These are phyloP conservation scores for Echeveria elegans DNA, from an alignment of 164 flowering plant genomes.

Conservation along the genomic window DNA sequence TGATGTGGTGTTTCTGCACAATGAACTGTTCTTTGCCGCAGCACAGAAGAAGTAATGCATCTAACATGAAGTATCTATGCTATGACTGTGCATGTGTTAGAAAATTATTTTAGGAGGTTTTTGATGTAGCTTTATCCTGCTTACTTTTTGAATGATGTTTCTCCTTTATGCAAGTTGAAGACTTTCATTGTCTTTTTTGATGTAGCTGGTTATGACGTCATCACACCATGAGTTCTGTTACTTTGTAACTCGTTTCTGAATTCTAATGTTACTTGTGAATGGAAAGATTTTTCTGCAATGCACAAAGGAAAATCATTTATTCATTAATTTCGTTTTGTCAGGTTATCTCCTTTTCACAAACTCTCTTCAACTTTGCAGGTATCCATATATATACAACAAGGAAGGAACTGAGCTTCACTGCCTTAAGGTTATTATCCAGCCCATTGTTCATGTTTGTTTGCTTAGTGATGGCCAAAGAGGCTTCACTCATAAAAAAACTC, in stretches of 20 bases:
- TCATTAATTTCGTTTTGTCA: no score
- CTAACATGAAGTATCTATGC: background rate
- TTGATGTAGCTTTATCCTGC: background rate
- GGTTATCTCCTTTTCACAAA: no score
- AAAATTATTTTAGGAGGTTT: background rate
- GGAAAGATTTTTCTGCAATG: background rate
- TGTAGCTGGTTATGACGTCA: no score
- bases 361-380: conserved; percentile 33
- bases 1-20: conserved; percentile 82
- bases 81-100: background rate
- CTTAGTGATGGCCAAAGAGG: background rate
- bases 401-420: conserved; percentile 82
- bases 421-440: conserved; percentile 44
- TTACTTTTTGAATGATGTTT: no score
- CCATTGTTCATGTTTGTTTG: background rate
- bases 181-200: no score
- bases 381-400: conserved; percentile 60
- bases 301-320: no score
- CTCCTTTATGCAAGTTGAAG: no score
- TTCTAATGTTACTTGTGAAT: background rate
- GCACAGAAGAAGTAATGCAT: conserved; percentile 83
- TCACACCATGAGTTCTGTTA: no score
- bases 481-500: background rate
- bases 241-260: no score
- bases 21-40: conserved; percentile 71